Evolutionary conservation across 2,329 filamentous ascomycete species (phyloP).

Genomic region (Ceratocystis cacaofunesta): DNA sequence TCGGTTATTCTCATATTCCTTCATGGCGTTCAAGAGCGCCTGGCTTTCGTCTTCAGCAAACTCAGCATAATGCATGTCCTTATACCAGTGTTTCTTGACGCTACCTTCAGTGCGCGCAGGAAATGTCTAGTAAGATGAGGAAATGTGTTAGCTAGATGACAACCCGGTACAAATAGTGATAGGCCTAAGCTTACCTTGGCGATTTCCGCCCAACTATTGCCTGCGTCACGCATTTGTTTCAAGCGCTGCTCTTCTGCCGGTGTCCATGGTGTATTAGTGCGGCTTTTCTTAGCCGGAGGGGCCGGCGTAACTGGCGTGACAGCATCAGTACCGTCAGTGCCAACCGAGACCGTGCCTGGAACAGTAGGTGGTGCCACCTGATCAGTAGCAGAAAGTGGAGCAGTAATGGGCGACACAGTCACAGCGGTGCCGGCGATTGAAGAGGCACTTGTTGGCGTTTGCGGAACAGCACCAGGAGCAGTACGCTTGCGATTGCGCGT

Average conservation of each 20-base stretch:
- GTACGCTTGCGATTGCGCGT: slow-evolving; percentile 31
- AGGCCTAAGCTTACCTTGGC: slow-evolving; percentile 68
- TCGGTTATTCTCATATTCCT: slow-evolving; percentile 96
- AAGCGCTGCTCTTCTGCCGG: slow-evolving; percentile 82
- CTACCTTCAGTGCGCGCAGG: slow-evolving; percentile 87
- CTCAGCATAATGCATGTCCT: slow-evolving; percentile 99
- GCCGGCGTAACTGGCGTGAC: slow-evolving; percentile 10
- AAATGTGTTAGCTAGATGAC: background rate
- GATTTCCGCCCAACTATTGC: slow-evolving; percentile 94
- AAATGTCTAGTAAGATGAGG: slow-evolving; percentile 49
- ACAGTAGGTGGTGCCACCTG: slow-evolving; percentile 23
- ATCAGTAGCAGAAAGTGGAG: slow-evolving; percentile 20
- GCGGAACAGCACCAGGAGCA: slow-evolving; percentile 26
- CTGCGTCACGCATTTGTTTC: slow-evolving; percentile 86
- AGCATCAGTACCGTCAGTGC: slow-evolving; percentile 7
- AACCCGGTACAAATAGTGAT: background rate
- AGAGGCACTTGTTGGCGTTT: slow-evolving; percentile 16
- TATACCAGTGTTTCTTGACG: slow-evolving; percentile 99
- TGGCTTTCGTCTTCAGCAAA: slow-evolving; percentile 91
- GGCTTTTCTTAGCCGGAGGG: slow-evolving; percentile 61
- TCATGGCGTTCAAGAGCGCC: slow-evolving; percentile 80
- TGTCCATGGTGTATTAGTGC: slow-evolving; percentile 98
- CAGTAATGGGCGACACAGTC: slow-evolving; percentile 25
- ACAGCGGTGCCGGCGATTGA: slow-evolving; percentile 21
- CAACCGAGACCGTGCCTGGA: slow-evolving; percentile 20